Evolutionary conservation across 1,284 basidiomycete genomes (phyloP).

Genomic region (Mixia osmundae): DNA sequence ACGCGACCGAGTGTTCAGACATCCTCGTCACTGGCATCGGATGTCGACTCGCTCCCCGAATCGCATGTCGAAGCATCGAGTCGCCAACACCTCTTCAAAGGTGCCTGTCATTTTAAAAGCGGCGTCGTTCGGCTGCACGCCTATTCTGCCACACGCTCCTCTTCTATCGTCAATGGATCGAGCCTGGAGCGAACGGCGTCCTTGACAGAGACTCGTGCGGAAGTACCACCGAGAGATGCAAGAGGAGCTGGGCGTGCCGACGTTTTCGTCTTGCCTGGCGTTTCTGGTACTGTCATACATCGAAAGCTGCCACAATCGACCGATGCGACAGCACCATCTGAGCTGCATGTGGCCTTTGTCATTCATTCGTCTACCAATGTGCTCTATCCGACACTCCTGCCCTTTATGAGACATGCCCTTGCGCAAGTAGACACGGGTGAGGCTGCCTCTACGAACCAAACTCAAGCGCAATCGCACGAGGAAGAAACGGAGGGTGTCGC

Average conservation of each 20-base stretch:
- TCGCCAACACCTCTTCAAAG: too few relatives aligned
- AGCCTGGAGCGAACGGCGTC: too few relatives aligned
- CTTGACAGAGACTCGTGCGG: too few relatives aligned
- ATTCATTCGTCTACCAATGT: conserved; percentile 67
- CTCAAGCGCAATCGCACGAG: neutral
- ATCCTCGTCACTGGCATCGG: too few relatives aligned
- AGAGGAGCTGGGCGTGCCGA: neutral
- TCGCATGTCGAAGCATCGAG: too few relatives aligned
- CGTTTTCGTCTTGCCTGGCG: neutral
- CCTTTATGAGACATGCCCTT: conserved; percentile 35
- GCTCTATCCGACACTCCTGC: conserved; percentile 50
- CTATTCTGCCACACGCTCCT: too few relatives aligned
- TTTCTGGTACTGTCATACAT: neutral
- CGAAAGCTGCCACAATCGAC: neutral
- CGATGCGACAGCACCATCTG: conserved; percentile 17
- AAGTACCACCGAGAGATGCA: too few relatives aligned
- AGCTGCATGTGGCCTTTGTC: conserved; percentile 47
- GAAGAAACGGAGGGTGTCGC: neutral
- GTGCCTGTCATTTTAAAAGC: too few relatives aligned
- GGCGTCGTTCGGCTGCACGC: too few relatives aligned
- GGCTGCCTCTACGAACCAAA: neutral
- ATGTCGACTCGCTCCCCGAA: too few relatives aligned
- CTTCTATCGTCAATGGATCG: too few relatives aligned
- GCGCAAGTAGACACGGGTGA: neutral
- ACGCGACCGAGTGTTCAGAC: too few relatives aligned